Percentiles rank a stretch among this genome's conserved stretches.
phyloP scores from a whole-genome alignment of 805 yeast genomes.

The Diddensiella transvaalensis region DNA sequence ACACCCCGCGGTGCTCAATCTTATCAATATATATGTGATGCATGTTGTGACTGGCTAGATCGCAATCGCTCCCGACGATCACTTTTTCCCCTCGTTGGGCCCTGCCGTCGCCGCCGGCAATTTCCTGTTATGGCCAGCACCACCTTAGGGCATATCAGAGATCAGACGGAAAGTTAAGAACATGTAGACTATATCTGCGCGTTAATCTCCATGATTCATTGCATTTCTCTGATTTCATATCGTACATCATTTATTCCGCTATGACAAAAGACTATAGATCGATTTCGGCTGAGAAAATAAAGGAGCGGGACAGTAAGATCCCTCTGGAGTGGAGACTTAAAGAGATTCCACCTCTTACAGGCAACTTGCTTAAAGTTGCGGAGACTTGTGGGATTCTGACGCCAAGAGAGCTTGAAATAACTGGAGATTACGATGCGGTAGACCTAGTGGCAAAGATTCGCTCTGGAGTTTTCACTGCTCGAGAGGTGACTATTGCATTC shows the following conservation, averaged over 20 bases:
- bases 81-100: no score
- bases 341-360: constrained; percentile 31
- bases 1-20: no score
- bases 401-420: constrained; percentile 38
- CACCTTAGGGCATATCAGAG: no score
- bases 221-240: no score
- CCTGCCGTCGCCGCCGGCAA: no score
- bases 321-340: constrained; percentile 45
- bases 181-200: no score
- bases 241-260: neutral
- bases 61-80: no score
- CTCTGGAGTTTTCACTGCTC: constrained; percentile 42
- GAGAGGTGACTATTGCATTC: constrained; percentile 50
- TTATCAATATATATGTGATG: no score
- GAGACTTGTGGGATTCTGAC: constrained; percentile 35
- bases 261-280: constrained; percentile 35
- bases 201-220: no score
- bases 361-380: constrained; percentile 39
- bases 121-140: no score
- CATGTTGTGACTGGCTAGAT: no score
- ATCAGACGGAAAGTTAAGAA: no score
- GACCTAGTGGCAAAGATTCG: constrained; percentile 49
- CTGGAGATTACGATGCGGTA: constrained; percentile 38
- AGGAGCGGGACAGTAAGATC: constrained; percentile 42
- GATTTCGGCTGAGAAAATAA: constrained; percentile 34